A percentile compares a stretch with the other conserved stretches of the same genome.
phyloP scores from a whole-genome alignment of 1,284 basidiomycete genomes.

The Marasmius tenuissimus region DNA sequence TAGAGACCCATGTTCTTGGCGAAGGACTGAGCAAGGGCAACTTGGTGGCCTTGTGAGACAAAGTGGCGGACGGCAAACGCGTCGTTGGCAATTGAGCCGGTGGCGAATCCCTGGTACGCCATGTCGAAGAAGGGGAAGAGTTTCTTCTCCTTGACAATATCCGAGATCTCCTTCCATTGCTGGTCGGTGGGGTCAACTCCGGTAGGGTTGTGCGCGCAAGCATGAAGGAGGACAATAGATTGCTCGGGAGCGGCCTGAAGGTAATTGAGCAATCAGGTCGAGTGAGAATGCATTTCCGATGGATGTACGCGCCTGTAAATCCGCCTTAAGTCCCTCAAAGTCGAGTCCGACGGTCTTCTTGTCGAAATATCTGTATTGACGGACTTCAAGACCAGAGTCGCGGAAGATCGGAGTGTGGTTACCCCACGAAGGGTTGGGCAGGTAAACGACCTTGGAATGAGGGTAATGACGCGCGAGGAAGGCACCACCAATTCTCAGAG shows the following conservation, averaged over 20 bases:
- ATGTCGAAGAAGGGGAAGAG: conserved; percentile 96
- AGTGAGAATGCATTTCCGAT: not conserved
- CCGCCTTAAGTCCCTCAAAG: conserved; percentile 88
- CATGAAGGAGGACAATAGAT: conserved; percentile 85
- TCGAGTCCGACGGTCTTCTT: conserved; percentile 93
- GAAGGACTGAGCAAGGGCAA: conserved; percentile 91
- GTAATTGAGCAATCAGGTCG: conserved; percentile 7
- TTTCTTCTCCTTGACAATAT: conserved; percentile 84
- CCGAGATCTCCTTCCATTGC: conserved; percentile 93
- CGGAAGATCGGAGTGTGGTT: conserved; percentile 90
- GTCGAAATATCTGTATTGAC: conserved; percentile 94
- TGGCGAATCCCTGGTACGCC: conserved; percentile 97
- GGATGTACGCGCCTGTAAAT: conserved; percentile 64
- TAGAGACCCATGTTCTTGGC: conserved; percentile 99
- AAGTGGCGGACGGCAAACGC: conserved; percentile 97
- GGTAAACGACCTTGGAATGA: conserved; percentile 86
- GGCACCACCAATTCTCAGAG: conserved; percentile 93
- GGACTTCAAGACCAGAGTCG: conserved; percentile 93
- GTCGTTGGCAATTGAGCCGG: conserved; percentile 85
- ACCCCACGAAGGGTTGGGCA: conserved; percentile 96
- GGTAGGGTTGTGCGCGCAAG: conserved; percentile 98
- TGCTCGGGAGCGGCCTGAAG: conserved; percentile 71
- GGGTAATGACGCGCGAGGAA: conserved; percentile 94
- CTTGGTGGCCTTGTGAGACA: conserved; percentile 84
- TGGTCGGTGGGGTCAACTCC: conserved; percentile 93